Evolutionary conservation across 2,329 filamentous ascomycete species (phyloP).

Genomic region (Pseudogymnoascus sp.): DNA sequence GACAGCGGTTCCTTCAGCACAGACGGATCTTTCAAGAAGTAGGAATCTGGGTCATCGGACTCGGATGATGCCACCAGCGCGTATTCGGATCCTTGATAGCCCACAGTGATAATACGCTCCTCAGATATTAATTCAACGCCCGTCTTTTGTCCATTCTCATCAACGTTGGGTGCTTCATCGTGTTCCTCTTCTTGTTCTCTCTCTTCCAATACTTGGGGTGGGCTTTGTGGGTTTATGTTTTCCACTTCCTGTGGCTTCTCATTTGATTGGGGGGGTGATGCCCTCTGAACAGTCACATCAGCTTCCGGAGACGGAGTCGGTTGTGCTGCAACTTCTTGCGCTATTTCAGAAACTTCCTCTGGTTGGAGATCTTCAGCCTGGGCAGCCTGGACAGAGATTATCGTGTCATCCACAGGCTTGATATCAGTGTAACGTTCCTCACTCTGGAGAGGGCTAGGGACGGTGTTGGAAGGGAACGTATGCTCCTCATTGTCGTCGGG

Average conservation of each 20-base stretch:
- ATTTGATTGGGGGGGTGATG: neutral
- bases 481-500: neutral
- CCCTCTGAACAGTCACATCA: neutral
- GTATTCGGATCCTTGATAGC: constrained; percentile 48
- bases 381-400: neutral
- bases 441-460: neutral
- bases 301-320: neutral
- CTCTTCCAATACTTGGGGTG: neutral
- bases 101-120: constrained; percentile 39
- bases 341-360: constrained; percentile 2
- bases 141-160: neutral
- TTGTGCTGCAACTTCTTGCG: neutral
- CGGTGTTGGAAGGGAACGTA: neutral
- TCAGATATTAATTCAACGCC: neutral
- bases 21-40: constrained; percentile 47
- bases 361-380: neutral
- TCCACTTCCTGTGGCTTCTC: neutral
- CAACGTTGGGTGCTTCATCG: neutral
- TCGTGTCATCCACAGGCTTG: neutral
- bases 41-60: constrained; percentile 44
- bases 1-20: constrained; percentile 44
- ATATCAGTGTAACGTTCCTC: neutral
- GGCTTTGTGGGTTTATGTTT: neutral
- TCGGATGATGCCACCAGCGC: constrained; percentile 49
- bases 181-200: neutral